Conservation (phyloP, 345 rosid species). For the Murraya paniculata region DNA sequence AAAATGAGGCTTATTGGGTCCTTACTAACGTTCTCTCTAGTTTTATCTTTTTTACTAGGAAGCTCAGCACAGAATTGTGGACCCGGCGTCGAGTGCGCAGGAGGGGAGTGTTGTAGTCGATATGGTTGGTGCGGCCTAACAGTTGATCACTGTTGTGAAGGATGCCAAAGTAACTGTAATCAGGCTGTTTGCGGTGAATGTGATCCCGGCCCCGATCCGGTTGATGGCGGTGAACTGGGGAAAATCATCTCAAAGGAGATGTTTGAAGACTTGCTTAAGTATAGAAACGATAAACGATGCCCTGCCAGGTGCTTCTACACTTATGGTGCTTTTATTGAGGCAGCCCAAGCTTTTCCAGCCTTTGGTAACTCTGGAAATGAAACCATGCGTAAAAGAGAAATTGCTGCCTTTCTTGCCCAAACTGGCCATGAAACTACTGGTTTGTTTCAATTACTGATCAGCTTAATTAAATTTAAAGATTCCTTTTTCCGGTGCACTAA, state of each 20-base stretch:
- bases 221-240: constrained; percentile 17
- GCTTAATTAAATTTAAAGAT: no score
- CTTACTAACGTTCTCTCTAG: constrained; percentile 11
- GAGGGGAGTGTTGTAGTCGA: constrained; percentile 43
- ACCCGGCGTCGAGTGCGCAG: constrained; percentile 44
- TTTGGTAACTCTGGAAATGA: constrained; percentile 43
- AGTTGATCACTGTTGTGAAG: constrained; percentile 32
- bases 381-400: constrained; percentile 38
- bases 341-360: constrained; percentile 43
- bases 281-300: constrained; percentile 44
- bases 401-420: constrained; percentile 66
- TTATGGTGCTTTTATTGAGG: constrained; percentile 55
- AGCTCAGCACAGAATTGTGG: constrained; percentile 56
- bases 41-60: not conserved
- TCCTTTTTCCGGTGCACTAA: no score
- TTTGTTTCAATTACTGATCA: not conserved
- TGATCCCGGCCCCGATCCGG: constrained; percentile 29
- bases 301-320: constrained; percentile 56
- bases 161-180: constrained; percentile 62
- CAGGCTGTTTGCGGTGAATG: constrained; percentile 9
- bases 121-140: constrained; percentile 57
- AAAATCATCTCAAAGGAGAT: constrained; percentile 32
- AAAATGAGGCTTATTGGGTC: constrained; percentile 4
- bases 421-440: constrained; percentile 60
- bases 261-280: constrained; percentile 43